These are phyloP conservation scores for Suillus placidus DNA, from an alignment of 768 basidiomycete genomes.

Conservation along the genomic window DNA sequence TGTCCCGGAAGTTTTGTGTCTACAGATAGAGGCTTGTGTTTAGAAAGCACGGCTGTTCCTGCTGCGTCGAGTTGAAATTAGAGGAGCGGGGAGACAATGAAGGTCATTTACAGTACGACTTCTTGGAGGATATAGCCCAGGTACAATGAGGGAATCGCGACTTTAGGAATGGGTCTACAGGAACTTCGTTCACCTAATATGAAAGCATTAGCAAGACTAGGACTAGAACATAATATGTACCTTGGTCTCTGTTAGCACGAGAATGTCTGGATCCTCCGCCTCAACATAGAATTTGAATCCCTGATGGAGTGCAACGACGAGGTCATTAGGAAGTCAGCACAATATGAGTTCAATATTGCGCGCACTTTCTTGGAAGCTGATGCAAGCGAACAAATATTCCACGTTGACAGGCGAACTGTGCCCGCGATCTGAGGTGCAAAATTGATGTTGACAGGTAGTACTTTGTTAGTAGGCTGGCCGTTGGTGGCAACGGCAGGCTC, in stretches of 20 bases:
- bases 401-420: constrained; percentile 61
- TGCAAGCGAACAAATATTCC: constrained; percentile 82
- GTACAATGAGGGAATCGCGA: constrained; percentile 68
- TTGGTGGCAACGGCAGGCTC: constrained; percentile 35
- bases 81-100: background rate
- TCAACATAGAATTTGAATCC: constrained; percentile 83
- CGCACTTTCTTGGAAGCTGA: constrained; percentile 77
- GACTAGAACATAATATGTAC: constrained; percentile 32
- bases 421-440: constrained; percentile 54
- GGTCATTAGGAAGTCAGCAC: background rate
- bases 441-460: constrained; percentile 60
- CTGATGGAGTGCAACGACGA: constrained; percentile 34
- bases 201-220: constrained; percentile 7
- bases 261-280: constrained; percentile 84
- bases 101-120: constrained; percentile 65
- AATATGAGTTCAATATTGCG: constrained; percentile 11
- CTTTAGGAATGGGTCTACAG: constrained; percentile 59
- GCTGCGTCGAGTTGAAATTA: constrained; percentile 43
- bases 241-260: constrained; percentile 88
- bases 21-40: constrained; percentile 69
- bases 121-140: constrained; percentile 79
- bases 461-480: constrained; percentile 74
- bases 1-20: constrained; percentile 73
- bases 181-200: constrained; percentile 68
- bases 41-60: constrained; percentile 82